A percentile compares a stretch with the other conserved stretches of the same genome.
Evolutionary conservation across 306 rosid genomes (phyloP).

Genomic region (Acacia confusa): DNA sequence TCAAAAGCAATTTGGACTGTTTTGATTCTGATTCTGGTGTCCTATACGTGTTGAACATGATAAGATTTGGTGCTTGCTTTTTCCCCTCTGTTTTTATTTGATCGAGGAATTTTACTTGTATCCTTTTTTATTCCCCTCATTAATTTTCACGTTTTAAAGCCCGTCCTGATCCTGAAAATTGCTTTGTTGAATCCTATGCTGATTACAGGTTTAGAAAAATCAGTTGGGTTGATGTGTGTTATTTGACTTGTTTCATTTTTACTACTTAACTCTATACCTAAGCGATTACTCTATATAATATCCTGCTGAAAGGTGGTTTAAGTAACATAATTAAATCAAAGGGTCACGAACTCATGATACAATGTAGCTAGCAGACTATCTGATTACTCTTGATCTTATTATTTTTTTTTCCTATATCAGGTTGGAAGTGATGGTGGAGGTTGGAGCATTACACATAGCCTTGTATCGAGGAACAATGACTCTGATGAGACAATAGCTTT

Average conservation of each 20-base stretch:
- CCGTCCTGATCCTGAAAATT: not conserved
- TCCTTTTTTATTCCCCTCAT: not conserved
- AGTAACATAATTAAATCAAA: not conserved
- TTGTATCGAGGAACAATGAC: conserved; percentile 63
- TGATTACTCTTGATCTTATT: conserved; percentile 1
- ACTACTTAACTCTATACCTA: not conserved
- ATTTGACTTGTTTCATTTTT: not conserved
- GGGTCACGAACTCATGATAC: not conserved
- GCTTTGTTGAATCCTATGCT: not conserved
- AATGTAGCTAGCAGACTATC: not conserved
- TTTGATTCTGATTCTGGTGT: not conserved
- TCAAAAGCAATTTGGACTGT: not conserved
- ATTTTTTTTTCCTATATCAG: conserved; percentile 38
- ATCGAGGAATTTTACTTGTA: not conserved
- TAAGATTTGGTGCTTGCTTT: not conserved
- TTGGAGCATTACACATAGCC: conserved; percentile 73
- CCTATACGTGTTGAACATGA: not conserved
- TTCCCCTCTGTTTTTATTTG: not conserved
- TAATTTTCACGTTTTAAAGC: not conserved
- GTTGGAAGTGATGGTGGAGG: conserved; percentile 82
- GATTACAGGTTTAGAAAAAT: not conserved
- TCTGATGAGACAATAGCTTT: conserved; percentile 81
- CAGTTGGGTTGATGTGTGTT: not conserved
- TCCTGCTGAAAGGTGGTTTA: not conserved
- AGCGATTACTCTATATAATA: not conserved